Conservation (phyloP, 768 basidiomycete genomes). For the Agaricus subrufescens region DNA sequence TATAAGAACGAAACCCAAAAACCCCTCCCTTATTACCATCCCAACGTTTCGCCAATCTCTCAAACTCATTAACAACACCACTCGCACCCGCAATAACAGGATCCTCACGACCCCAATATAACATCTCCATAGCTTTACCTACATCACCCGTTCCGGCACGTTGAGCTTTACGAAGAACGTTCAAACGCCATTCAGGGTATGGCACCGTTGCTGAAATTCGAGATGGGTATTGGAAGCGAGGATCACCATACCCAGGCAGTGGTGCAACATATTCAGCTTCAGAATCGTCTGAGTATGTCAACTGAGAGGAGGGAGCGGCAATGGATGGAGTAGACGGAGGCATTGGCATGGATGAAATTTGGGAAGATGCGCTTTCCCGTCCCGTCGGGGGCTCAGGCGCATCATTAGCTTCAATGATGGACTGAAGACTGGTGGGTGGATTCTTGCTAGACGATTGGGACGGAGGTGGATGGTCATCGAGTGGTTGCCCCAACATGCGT, state of each 20-base stretch:
- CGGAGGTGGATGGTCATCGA: neutral
- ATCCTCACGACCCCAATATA: conserved; percentile 15
- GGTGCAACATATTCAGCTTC: conserved; percentile 13
- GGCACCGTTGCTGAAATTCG: conserved; percentile 36
- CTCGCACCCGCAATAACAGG: conserved; percentile 8
- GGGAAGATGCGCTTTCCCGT: neutral
- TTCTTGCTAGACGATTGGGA: neutral
- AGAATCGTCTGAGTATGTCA: conserved; percentile 11
- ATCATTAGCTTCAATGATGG: neutral
- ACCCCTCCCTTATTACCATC: conserved; percentile 9
- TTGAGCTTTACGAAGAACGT: conserved; percentile 45
- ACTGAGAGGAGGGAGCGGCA: conserved; percentile 6
- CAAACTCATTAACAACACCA: conserved; percentile 5
- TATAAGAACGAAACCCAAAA: neutral
- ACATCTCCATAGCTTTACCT: conserved; percentile 47
- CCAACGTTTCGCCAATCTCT: neutral
- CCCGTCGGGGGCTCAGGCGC: neutral
- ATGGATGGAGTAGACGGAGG: neutral
- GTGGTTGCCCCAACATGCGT: neutral
- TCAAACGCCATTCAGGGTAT: conserved; percentile 66
- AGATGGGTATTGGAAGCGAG: conserved; percentile 8
- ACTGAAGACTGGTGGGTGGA: neutral
- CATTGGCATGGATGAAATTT: neutral
- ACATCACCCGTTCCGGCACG: conserved; percentile 57
- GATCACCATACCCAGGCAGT: conserved; percentile 7